Conservation (phyloP, 306 rosid genomes). For the Prunus padus region DNA sequence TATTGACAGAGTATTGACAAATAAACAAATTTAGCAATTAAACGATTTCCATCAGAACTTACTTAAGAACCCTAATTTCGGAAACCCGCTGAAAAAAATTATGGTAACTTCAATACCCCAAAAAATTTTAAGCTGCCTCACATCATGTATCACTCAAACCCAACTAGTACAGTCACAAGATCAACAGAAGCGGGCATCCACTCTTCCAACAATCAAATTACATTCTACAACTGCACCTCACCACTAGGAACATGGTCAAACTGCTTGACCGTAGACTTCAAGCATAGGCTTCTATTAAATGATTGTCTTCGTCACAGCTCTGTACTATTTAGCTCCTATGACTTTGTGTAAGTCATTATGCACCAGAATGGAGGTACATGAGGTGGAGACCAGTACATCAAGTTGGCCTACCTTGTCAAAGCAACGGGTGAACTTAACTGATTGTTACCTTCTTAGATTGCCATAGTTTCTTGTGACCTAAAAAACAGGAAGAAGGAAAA, state of each 20-base stretch:
- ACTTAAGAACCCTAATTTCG: no score
- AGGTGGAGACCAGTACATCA: background rate
- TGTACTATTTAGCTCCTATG: background rate
- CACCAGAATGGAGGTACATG: background rate
- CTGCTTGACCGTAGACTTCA: background rate
- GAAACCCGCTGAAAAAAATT: no score
- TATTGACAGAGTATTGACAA: no score
- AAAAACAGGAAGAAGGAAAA: constrained; percentile 23
- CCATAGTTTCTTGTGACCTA: constrained; percentile 94
- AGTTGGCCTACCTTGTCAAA: constrained; percentile 15
- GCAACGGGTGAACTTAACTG: background rate
- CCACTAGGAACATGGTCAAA: background rate
- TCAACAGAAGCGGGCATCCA: background rate
- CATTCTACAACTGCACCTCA: background rate
- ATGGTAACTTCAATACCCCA: no score
- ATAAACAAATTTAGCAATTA: no score
- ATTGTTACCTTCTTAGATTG: constrained; percentile 65
- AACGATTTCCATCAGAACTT: no score
- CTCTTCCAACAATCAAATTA: background rate
- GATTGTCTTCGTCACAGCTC: background rate
- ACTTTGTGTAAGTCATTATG: background rate
- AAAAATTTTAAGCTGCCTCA: background rate
- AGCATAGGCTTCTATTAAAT: background rate
- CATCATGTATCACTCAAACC: background rate
- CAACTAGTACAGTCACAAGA: background rate